These are phyloP conservation scores for Phialophora chinensis DNA, from an alignment of 2,329 filamentous ascomycete species.

Conservation along the genomic window DNA sequence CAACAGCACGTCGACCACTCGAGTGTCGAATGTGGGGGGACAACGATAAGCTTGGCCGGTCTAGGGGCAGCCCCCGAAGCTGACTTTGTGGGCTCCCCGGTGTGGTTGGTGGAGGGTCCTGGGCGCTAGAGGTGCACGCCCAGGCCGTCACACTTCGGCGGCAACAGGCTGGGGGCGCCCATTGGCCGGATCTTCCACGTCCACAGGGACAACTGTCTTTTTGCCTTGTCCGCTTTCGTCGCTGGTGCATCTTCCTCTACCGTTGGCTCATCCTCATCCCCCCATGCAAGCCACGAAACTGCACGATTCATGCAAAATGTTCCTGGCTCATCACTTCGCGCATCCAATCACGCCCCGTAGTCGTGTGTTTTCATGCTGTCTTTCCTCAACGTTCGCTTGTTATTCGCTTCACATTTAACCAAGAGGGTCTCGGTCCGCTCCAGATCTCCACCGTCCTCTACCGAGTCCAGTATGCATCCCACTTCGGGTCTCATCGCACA, in stretches of 20 bases:
- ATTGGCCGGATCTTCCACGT: neutral
- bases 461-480: constrained; percentile 18
- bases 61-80: neutral
- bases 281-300: neutral
- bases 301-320: constrained; percentile 15
- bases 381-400: constrained; percentile 5
- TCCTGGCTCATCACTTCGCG: constrained; percentile 21
- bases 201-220: neutral
- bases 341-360: constrained; percentile 8
- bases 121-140: neutral
- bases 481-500: constrained; percentile 20
- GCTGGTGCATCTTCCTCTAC: neutral
- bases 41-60: neutral
- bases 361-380: constrained; percentile 12
- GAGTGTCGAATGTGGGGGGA: constrained; percentile 2
- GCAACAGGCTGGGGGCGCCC: neutral
- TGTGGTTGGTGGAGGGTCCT: neutral
- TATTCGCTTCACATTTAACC: constrained; percentile 2
- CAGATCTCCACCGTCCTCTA: constrained; percentile 23
- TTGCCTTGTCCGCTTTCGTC: neutral
- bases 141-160: constrained; percentile 18
- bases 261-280: neutral
- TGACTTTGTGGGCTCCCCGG: neutral
- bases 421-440: constrained; percentile 32
- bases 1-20: neutral